Evolutionary conservation across 2,329 filamentous ascomycete species (phyloP), one percentile per base, ranked within the genome.

Genomic region (Diplocarpon rosae): DNA sequence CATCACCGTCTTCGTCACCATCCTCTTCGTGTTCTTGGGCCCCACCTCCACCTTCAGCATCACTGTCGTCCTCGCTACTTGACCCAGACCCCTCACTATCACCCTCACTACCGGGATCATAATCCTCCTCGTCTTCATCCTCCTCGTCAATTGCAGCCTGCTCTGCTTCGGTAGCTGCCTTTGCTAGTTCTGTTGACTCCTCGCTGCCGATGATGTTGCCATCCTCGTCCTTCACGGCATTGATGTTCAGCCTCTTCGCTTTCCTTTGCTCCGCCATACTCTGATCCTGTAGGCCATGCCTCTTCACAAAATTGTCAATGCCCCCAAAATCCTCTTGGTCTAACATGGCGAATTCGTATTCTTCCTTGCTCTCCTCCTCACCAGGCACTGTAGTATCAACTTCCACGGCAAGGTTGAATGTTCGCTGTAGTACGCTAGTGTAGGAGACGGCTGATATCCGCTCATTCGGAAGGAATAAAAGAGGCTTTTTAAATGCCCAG

Each of bases 401-500:
- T 56, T 83, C 78, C 1, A 83, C 69, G 1, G 73, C 75, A 36
- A 84, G 70, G 54, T 83, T 83, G 54, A 84, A 83, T 0, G 80
- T 84, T 16, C 79, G 70, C 56, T 82, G 78, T 37, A 83, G 65
- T 20, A 84, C 76, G 47, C 67, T 81, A 5, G 78, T 81, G 59
- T 81, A 83, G 55, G 76, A 80, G n/a, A 82, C 67, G 1, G 77
- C 76, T 0, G 68, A 67, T 40, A 83, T 76, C 11, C 72, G 68
- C 42, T 74, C 70, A 14, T 81, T 68, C 4, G 78, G 76, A 5
- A 83, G 66, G 53, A 82, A 83, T 16, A 80, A 63, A 2, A 83
- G 60, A 0, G 80, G 80, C 61, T 83, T 84, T 63, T 82, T 83
- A 66, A 80, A 84, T 0, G 70, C 78, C 77, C 78, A 84, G 7